phyloP scores from a whole-genome alignment of 495 filamentous ascomycete species.

The Penicillium lagena region DNA sequence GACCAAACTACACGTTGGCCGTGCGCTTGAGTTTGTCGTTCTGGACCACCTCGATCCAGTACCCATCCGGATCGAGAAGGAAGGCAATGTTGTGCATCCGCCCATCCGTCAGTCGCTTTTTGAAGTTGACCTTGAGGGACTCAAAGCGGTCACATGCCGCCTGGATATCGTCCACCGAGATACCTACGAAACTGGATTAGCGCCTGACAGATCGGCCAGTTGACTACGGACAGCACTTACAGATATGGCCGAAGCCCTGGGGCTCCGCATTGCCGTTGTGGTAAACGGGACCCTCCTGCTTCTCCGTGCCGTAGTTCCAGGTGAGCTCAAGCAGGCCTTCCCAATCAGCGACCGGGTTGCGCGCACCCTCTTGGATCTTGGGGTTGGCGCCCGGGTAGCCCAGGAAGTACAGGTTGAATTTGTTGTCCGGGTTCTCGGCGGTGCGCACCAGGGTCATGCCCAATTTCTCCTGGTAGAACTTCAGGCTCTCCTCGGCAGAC shows the following conservation, averaged over 20 bases:
- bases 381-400: conserved; percentile 57
- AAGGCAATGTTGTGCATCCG: conserved; percentile 95
- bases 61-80: conserved; percentile 84
- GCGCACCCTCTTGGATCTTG: conserved; percentile 40
- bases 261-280: conserved; percentile 89
- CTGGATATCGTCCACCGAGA: conserved; percentile 85
- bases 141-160: conserved; percentile 84
- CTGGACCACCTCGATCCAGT: conserved; percentile 90
- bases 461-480: conserved; percentile 86
- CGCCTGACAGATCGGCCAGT: conserved; percentile 53
- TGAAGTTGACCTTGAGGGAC: conserved; percentile 74
- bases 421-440: conserved; percentile 57
- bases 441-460: conserved; percentile 80
- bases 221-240: conserved; percentile 64
- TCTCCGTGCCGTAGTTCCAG: conserved; percentile 97
- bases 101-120: conserved; percentile 89
- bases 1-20: conserved; percentile 32
- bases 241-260: conserved; percentile 91
- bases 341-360: conserved; percentile 54
- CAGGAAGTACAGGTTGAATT: conserved; percentile 90
- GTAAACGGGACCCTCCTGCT: conserved; percentile 74
- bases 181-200: conserved; percentile 52
- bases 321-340: conserved; percentile 89
- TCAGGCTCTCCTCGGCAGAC: conserved; percentile 71
- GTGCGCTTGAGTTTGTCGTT: conserved; percentile 47